Percentiles rank a stretch among this genome's conserved stretches.
phyloP scores from a whole-genome alignment of 2,329 filamentous ascomycete species.

The Botrytis tulipae region DNA sequence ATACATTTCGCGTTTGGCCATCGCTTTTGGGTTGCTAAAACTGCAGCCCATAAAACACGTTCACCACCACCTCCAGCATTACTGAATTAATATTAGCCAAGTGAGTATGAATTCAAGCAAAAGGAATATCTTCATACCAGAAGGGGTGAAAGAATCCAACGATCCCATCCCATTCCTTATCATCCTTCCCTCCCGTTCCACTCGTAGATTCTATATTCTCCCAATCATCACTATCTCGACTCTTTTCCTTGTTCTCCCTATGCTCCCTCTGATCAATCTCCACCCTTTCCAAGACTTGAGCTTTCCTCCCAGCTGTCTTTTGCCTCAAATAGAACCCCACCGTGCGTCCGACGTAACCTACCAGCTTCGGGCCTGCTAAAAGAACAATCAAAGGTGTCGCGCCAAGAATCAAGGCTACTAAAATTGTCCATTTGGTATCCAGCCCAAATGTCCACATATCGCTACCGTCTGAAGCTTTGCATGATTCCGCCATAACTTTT shows the following conservation, averaged over 20 bases:
- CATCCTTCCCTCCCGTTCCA: constrained; percentile 45
- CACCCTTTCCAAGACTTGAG: constrained; percentile 54
- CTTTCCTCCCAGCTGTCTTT: constrained; percentile 61
- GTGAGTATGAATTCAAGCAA: background rate
- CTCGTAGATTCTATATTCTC: constrained; percentile 62
- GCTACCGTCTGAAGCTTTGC: constrained; percentile 35
- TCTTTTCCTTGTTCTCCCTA: constrained; percentile 26
- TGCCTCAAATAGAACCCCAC: constrained; percentile 61
- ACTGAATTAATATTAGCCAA: constrained; percentile 45
- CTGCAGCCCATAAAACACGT: constrained; percentile 92
- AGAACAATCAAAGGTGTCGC: constrained; percentile 37
- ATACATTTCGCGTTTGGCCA: constrained; percentile 88
- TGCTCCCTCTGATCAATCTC: constrained; percentile 40
- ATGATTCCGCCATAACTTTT: constrained; percentile 36
- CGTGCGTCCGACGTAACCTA: constrained; percentile 39
- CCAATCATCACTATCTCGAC: constrained; percentile 60
- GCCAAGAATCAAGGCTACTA: constrained; percentile 37
- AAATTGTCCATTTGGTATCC: constrained; percentile 33
- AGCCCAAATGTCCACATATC: constrained; percentile 38
- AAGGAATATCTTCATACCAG: constrained; percentile 57
- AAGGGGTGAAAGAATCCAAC: constrained; percentile 98
- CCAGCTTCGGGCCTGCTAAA: constrained; percentile 33
- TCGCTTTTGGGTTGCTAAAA: constrained; percentile 82
- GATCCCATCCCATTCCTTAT: constrained; percentile 74
- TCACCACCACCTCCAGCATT: constrained; percentile 97